phyloP scores from a whole-genome alignment of 2,329 filamentous ascomycete species.

The Clonostachys chloroleuca region DNA sequence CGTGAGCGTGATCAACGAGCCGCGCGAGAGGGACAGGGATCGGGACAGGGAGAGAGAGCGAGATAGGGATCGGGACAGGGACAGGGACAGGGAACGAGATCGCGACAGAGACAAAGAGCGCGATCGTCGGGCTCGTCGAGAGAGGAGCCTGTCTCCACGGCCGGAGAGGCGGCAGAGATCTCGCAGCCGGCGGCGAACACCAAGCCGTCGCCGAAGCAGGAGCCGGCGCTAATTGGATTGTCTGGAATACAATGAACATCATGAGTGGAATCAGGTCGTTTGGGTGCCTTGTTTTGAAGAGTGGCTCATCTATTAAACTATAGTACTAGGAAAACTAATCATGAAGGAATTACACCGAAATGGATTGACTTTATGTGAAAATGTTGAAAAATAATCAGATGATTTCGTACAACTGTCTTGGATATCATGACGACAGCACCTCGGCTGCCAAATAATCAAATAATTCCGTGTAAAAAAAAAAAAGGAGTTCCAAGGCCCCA shows the following conservation, averaged over 20 bases:
- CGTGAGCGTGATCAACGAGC: conserved; percentile 17
- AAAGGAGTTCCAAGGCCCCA: neutral
- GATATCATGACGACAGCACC: no score
- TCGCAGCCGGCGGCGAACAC: conserved; percentile 30
- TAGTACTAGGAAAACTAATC: no score
- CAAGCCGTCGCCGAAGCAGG: conserved; percentile 12
- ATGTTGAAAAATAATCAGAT: neutral
- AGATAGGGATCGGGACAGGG: conserved; percentile 34
- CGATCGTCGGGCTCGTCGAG: conserved; percentile 18
- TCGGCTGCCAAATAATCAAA: no score
- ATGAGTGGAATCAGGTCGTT: no score
- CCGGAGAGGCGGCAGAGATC: conserved; percentile 28
- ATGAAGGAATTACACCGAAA: no score
- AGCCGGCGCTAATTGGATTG: neutral
- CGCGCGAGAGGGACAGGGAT: conserved; percentile 23
- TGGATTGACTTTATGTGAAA: neutral
- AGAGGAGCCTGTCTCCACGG: conserved; percentile 25
- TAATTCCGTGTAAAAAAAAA: neutral
- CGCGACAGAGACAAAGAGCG: conserved; percentile 37
- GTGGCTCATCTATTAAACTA: no score
- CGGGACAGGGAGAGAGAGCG: conserved; percentile 16
- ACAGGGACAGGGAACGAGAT: conserved; percentile 20
- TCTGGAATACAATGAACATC: no score
- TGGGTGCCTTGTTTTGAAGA: no score
- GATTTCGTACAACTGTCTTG: neutral